phyloP scores from a whole-genome alignment of 116 monocot genomes.

The Dioscorea cayenensis region DNA sequence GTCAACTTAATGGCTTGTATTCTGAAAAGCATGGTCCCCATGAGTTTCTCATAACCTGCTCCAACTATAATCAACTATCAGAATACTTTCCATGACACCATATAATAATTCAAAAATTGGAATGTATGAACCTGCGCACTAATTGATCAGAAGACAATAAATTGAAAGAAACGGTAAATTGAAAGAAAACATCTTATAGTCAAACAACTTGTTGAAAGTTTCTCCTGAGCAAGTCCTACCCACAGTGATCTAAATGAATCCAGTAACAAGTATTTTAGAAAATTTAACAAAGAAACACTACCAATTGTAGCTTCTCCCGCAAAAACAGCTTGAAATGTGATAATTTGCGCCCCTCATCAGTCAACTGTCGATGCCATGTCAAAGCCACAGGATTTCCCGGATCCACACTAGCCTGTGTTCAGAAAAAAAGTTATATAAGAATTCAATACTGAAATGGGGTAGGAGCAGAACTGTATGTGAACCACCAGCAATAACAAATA shows the following conservation, averaged over 20 bases:
- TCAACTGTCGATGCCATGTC: slow-evolving; percentile 46
- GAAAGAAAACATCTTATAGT: neutral
- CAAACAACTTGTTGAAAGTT: neutral
- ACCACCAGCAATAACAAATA: too few species aligned
- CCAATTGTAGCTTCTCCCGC: slow-evolving; percentile 32
- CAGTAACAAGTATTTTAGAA: neutral
- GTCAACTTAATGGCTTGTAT: too few species aligned
- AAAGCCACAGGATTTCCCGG: slow-evolving; percentile 25
- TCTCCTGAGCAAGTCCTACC: neutral
- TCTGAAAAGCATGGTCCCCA: too few species aligned
- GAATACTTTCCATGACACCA: too few species aligned
- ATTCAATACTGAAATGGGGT: too few species aligned
- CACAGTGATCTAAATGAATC: neutral
- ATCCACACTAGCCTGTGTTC: slow-evolving; percentile 22
- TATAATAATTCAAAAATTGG: too few species aligned
- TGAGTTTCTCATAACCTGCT: too few species aligned
- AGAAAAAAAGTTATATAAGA: neutral
- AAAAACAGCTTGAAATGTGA: slow-evolving; percentile 33
- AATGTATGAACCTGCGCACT: too few species aligned
- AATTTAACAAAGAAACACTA: slow-evolving; percentile 2
- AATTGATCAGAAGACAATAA: neutral
- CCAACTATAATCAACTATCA: too few species aligned
- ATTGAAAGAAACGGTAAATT: neutral
- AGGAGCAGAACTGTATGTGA: too few species aligned
- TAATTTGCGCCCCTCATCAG: slow-evolving; percentile 21